Percentiles rank a stretch among this genome's conserved stretches.
phyloP scores from a whole-genome alignment of 805 yeast species.

The Wickerhamomyces rabaulensis region DNA sequence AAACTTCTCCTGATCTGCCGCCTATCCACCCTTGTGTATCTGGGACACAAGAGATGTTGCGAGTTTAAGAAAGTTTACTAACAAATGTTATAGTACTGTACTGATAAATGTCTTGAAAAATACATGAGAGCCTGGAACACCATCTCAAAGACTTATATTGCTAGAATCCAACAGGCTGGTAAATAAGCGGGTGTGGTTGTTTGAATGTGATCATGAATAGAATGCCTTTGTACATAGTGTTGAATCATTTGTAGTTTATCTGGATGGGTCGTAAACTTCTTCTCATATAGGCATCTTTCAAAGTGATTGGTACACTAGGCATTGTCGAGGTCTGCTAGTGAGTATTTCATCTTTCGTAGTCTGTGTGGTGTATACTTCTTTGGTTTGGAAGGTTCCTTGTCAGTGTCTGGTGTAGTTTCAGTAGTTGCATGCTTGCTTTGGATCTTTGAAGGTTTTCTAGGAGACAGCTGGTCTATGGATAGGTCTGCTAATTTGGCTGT shows the following conservation, averaged over 20 bases:
- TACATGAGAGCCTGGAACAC: slow-evolving; percentile 91
- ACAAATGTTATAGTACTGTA: slow-evolving; percentile 38
- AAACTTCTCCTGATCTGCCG: too few relatives aligned
- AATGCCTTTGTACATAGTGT: slow-evolving; percentile 2
- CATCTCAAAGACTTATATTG: slow-evolving; percentile 69
- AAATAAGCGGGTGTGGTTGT: slow-evolving; percentile 2
- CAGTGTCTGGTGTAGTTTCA: not conserved
- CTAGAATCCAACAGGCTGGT: slow-evolving; percentile 57
- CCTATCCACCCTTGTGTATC: too few relatives aligned
- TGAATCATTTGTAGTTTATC: not conserved
- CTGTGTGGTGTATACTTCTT: slow-evolving; percentile 8
- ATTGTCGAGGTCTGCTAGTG: slow-evolving; percentile 14
- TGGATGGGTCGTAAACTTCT: not conserved
- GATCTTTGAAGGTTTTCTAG: not conserved
- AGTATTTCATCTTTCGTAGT: slow-evolving; percentile 10
- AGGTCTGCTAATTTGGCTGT: not conserved
- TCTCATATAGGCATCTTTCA: not conserved
- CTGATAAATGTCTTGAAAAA: slow-evolving; percentile 75
- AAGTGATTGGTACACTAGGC: not conserved
- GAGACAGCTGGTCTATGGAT: not conserved
- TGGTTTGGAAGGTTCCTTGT: not conserved
- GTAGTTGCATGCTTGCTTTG: not conserved
- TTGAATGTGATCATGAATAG: not conserved
- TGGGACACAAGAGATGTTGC: not conserved
- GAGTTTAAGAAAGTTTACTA: not conserved